Conservation (phyloP, 2,329 filamentous ascomycete species). For the Monosporascus sp. region DNA sequence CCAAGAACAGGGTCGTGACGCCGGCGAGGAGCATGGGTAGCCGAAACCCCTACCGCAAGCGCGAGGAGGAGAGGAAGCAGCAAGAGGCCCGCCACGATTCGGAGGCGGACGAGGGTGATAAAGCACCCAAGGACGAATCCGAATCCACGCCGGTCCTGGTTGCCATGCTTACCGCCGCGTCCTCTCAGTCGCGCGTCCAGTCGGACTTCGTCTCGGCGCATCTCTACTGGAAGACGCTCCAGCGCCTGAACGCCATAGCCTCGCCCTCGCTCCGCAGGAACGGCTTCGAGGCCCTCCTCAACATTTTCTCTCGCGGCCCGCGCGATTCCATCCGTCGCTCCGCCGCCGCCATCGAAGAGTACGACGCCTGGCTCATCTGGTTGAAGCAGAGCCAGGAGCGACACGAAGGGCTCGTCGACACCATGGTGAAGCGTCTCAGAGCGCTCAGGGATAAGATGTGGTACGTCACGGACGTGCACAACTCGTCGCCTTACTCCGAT, state of each 20-base stretch:
- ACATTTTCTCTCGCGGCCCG: conserved; percentile 68
- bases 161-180: conserved; percentile 71
- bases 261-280: conserved; percentile 58
- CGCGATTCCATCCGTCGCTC: conserved; percentile 64
- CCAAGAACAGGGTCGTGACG: conserved; percentile 53
- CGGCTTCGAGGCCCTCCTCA: conserved; percentile 64
- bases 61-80: conserved; percentile 18
- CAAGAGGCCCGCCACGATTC: conserved; percentile 21
- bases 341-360: conserved; percentile 68
- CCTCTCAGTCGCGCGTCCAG: conserved; percentile 68
- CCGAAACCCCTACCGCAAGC: conserved; percentile 51
- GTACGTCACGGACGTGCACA: conserved; percentile 92
- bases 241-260: conserved; percentile 61
- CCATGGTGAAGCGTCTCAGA: conserved; percentile 67
- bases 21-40: conserved; percentile 47
- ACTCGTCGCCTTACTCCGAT: conserved; percentile 82
- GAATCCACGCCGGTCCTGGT: conserved; percentile 50
- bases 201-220: conserved; percentile 82
- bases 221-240: conserved; percentile 77
- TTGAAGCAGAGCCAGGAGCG: conserved; percentile 77
- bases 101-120: conserved; percentile 22
- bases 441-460: conserved; percentile 94
- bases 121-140: conserved; percentile 30
- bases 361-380: conserved; percentile 77
- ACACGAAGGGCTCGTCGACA: conserved; percentile 67